A percentile compares a stretch with the other conserved stretches of the same genome.
These are phyloP conservation scores for Eucalyptus lansdowneana DNA, from an alignment of 345 rosid genomes.

Conservation along the genomic window DNA sequence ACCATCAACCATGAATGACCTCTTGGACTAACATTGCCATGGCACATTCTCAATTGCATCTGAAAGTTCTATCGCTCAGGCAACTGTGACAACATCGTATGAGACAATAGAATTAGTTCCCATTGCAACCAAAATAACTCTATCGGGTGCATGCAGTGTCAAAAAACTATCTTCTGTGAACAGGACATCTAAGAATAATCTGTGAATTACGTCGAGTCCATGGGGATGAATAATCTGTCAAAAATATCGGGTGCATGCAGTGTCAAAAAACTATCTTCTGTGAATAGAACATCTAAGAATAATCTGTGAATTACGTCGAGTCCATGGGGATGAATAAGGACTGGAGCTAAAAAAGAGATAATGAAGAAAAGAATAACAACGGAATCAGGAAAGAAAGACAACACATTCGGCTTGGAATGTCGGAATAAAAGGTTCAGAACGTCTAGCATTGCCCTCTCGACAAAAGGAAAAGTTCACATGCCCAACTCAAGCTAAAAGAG, in stretches of 20 bases:
- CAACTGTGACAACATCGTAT: constrained; percentile 18
- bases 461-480: too few species aligned
- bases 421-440: too few species aligned
- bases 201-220: background rate
- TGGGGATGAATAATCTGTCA: background rate
- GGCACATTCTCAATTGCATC: constrained; percentile 58
- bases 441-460: too few species aligned
- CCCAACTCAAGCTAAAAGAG: too few species aligned
- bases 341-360: background rate
- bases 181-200: background rate
- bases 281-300: background rate
- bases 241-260: background rate
- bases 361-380: too few species aligned
- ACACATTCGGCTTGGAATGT: too few species aligned
- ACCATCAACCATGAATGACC: constrained; percentile 47
- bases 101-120: too few species aligned
- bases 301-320: background rate
- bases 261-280: background rate
- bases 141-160: accelerated
- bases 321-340: background rate
- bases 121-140: background rate
- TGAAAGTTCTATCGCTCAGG: constrained; percentile 31
- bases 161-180: background rate
- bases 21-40: constrained; percentile 73
- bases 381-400: too few species aligned